Conservation (phyloP, 148 eudicot genomes). For the Rhododendron vialii region DNA sequence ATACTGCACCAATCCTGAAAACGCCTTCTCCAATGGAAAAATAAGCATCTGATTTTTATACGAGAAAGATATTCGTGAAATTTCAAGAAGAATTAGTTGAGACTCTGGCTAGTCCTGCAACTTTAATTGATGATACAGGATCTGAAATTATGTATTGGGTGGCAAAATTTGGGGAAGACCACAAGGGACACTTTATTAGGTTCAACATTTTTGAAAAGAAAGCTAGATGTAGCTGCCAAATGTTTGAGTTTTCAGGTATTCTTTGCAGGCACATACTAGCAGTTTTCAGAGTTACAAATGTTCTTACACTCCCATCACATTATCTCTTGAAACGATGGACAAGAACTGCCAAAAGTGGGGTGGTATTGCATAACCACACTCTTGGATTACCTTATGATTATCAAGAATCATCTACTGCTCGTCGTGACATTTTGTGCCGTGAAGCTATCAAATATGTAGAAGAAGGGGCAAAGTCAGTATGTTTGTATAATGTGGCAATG, state of each 20-base stretch:
- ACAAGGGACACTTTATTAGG: constrained; percentile 28
- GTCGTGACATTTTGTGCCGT: constrained; percentile 23
- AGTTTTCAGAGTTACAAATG: constrained; percentile 38
- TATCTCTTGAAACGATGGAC: constrained; percentile 43
- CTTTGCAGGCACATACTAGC: constrained; percentile 42
- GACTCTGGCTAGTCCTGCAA: constrained; percentile 32
- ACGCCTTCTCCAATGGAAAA: constrained; percentile 54
- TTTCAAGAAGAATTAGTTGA: constrained; percentile 45
- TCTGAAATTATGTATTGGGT: constrained; percentile 26
- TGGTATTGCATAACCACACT: background rate
- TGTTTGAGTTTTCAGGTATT: constrained; percentile 43
- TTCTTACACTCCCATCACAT: constrained; percentile 37
- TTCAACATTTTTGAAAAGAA: constrained; percentile 29
- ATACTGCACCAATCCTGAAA: constrained; percentile 28
- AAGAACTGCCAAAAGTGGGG: constrained; percentile 25
- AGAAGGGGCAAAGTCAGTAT: constrained; percentile 17
- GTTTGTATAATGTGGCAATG: constrained; percentile 16
- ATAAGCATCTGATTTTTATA: constrained; percentile 36
- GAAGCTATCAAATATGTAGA: constrained; percentile 32
- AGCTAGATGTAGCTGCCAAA: constrained; percentile 38
- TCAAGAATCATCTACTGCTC: constrained; percentile 24
- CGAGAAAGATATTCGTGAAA: constrained; percentile 25
- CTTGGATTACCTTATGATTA: constrained; percentile 10
- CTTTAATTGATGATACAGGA: constrained; percentile 26
- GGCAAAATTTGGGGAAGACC: constrained; percentile 35